Conservation (phyloP, 2,329 filamentous ascomycete species). For the Fusarium protoensiforme region DNA sequence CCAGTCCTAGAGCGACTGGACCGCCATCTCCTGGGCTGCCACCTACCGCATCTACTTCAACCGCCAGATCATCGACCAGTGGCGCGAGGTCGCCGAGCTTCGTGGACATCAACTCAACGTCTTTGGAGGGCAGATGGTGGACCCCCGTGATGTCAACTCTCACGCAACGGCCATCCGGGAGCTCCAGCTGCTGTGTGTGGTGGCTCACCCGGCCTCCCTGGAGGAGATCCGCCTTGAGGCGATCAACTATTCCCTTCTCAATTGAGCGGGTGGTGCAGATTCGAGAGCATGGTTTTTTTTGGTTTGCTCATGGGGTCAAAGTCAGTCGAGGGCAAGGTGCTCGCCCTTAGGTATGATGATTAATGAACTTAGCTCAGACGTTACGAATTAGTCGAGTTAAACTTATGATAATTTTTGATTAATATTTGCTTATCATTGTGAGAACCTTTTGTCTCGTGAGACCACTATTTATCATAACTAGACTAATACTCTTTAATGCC, state of each 20-base stretch:
- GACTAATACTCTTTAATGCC: too few relatives aligned
- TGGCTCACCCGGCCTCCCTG: slow-evolving; percentile 1
- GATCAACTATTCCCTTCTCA: neutral
- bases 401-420: neutral
- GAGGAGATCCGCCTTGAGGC: neutral
- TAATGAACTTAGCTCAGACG: neutral
- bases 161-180: neutral
- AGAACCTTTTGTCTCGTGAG: neutral
- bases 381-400: neutral
- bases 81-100: neutral
- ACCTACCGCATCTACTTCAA: neutral
- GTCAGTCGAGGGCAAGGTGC: neutral
- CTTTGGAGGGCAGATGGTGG: neutral
- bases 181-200: neutral
- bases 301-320: neutral
- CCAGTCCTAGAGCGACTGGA: neutral
- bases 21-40: neutral
- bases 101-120: neutral
- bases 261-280: neutral
- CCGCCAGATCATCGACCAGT: neutral
- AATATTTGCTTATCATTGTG: neutral
- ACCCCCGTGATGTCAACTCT: neutral
- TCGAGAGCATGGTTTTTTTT: neutral
- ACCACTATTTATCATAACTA: too few relatives aligned
- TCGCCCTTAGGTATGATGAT: neutral